Percentiles rank a stretch among this genome's conserved stretches.
Evolutionary conservation across 306 rosid species (phyloP).

Genomic region (Inga laurina): DNA sequence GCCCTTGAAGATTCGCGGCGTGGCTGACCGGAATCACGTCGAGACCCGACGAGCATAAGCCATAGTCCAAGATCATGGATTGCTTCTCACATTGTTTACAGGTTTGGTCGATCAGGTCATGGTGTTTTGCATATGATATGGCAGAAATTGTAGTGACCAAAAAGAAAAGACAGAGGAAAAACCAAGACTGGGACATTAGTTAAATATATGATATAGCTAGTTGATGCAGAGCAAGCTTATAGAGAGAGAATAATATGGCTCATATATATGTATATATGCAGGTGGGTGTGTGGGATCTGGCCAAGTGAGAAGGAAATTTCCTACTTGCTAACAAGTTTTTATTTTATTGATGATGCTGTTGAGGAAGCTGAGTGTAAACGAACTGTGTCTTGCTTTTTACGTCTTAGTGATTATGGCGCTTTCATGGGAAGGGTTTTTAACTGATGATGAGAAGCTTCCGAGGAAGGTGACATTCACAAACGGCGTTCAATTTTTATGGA

Average conservation of each 20-base stretch:
- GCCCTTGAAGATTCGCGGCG: constrained; percentile 49
- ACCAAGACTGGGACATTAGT: constrained; percentile 9
- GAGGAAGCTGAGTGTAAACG: neutral
- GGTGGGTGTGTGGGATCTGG: neutral
- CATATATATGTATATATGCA: neutral
- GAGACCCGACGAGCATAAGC: constrained; percentile 48
- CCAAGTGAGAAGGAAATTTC: constrained; percentile 36
- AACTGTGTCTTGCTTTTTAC: neutral
- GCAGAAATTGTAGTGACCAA: constrained; percentile 13
- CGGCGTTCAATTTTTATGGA: neutral
- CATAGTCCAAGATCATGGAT: constrained; percentile 37
- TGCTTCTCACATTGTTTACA: constrained; percentile 51
- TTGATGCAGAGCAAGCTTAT: neutral
- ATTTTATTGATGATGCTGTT: neutral
- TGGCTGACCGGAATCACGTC: constrained; percentile 47
- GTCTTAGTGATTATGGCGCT: neutral
- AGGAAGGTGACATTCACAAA: neutral
- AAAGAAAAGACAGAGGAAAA: neutral
- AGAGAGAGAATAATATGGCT: neutral
- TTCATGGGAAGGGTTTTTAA: neutral
- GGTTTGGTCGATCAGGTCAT: constrained; percentile 47
- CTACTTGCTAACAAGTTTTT: neutral
- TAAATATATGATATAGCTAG: neutral
- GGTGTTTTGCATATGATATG: neutral
- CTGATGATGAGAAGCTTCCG: constrained; percentile 26